phyloP scores from a whole-genome alignment of 139 green algal genomes.

The Astrephomene gubernaculifera region DNA sequence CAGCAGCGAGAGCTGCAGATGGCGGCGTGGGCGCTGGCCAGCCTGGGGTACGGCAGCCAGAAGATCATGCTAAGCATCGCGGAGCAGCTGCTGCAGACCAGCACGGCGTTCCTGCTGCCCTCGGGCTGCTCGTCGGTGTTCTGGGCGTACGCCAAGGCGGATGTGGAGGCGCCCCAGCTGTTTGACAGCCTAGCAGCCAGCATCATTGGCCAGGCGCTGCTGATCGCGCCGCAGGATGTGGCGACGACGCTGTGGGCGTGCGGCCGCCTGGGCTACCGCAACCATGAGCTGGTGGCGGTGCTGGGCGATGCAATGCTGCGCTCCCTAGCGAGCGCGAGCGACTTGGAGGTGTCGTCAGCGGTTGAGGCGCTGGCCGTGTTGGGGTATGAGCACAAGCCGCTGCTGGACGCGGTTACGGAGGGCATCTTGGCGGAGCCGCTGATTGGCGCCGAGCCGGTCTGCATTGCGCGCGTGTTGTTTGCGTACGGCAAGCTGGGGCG shows the following conservation, averaged over 20 bases:
- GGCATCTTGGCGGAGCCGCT: constrained; percentile 22
- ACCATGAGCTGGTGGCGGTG: neutral
- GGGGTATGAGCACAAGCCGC: constrained; percentile 6
- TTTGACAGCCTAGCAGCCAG: constrained; percentile 6
- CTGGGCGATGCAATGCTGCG: constrained; percentile 22
- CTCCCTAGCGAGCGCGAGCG: neutral
- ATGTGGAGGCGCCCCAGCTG: neutral
- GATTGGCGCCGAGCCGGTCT: neutral
- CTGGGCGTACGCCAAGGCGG: constrained; percentile 23
- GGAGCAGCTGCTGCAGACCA: neutral
- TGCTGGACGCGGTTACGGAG: constrained; percentile 31
- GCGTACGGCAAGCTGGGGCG: constrained; percentile 5
- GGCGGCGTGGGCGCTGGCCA: constrained; percentile 2
- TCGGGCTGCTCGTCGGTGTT: neutral
- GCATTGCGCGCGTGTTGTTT: neutral
- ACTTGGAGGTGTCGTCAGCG: neutral
- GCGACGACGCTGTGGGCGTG: neutral
- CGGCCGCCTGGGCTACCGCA: neutral
- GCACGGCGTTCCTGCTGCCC: constrained; percentile 21
- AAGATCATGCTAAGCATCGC: neutral
- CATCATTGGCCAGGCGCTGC: constrained; percentile 28
- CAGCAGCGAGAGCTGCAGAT: constrained; percentile 32
- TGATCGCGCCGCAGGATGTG: constrained; percentile 32
- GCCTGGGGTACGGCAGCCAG: neutral
- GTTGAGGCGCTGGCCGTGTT: constrained; percentile 17